Evolutionary conservation across 2,329 filamentous ascomycete species (phyloP), one percentile per base, ranked within the genome.

Genomic region (Cladosporium sp.): DNA sequence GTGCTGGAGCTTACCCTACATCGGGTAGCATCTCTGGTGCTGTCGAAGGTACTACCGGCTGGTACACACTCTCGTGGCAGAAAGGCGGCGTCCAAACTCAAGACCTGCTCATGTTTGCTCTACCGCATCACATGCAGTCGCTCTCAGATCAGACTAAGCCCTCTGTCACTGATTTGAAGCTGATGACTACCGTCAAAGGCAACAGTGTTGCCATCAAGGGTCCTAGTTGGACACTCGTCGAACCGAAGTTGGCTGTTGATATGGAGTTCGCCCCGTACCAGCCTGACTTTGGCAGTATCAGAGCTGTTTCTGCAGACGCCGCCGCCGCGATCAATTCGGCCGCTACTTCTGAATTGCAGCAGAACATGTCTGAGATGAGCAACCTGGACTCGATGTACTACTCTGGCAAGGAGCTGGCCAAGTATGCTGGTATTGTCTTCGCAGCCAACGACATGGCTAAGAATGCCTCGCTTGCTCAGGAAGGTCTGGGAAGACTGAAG

Each of bases 331-430:
- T 88, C 70, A 80, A 84, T 1, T 82, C 88, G 10, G 90, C 92
- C 1, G 81, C 84, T n/a, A 84, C 83, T 23, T 66, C 68, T 21
- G 95, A 99, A 76, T 80, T 96, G 0, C 84, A 86, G 0, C 89
- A 95, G 77, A 85, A 93, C 74, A 91, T 97, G 77, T 77, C 82
- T n/a, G 80, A 81, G 0, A 89, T 95, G 73, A 87, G 88, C 5
- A 86, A 95, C 68, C 81, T 91, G 39, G 86, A 94, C 75, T 96
- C 92, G 43, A 93, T 97, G 88, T 98, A 98, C 78, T 97, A 90
- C 77, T 91, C 91, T 70, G 95, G 95, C 71, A 98, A 83, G 69
- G 74, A 75, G 18, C 69, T 79, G 21, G 76, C 76, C 34, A 78
- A 79, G 60, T 81, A 82, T 59, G 81, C 82, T 0, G 77, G 77